Evolutionary conservation across 495 filamentous ascomycete species (phyloP).

Genomic region (Penicillium cinerascens): DNA sequence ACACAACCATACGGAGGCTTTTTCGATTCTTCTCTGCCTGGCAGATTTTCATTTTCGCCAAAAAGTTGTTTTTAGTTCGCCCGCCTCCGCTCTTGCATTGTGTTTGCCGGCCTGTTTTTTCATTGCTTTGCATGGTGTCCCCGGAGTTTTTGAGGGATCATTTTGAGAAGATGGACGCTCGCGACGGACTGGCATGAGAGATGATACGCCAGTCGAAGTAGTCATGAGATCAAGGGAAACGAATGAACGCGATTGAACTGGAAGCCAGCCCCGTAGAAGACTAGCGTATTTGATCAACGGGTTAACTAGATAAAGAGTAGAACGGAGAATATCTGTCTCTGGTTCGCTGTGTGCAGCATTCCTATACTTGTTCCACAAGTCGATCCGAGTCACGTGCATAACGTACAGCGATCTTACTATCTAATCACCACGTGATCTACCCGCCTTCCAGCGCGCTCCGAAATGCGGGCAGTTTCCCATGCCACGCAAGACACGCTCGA

Average conservation of each 20-base stretch:
- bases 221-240: constrained; percentile 10
- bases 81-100: constrained; percentile 26
- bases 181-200: constrained; percentile 7
- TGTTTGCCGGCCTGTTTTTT: constrained; percentile 15
- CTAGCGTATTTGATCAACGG: not conserved
- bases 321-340: not conserved
- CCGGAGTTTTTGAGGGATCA: constrained; percentile 4
- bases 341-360: not conserved
- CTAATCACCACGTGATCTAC: constrained; percentile 28
- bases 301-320: too few species aligned
- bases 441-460: constrained; percentile 6
- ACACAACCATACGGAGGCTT: constrained; percentile 14
- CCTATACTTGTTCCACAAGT: not conserved
- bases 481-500: constrained; percentile 30
- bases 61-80: constrained; percentile 26
- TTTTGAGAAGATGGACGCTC: constrained; percentile 5
- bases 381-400: not conserved
- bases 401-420: not conserved
- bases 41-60: constrained; percentile 17
- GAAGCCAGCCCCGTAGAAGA: not conserved
- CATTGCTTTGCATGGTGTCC: constrained; percentile 28
- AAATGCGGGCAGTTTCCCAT: constrained; percentile 22
- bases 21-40: constrained; percentile 26
- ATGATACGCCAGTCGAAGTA: constrained; percentile 4
- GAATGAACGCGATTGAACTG: constrained; percentile 17